phyloP scores from a whole-genome alignment of 768 basidiomycete genomes.

The Chalciporus pseudorubinellus region DNA sequence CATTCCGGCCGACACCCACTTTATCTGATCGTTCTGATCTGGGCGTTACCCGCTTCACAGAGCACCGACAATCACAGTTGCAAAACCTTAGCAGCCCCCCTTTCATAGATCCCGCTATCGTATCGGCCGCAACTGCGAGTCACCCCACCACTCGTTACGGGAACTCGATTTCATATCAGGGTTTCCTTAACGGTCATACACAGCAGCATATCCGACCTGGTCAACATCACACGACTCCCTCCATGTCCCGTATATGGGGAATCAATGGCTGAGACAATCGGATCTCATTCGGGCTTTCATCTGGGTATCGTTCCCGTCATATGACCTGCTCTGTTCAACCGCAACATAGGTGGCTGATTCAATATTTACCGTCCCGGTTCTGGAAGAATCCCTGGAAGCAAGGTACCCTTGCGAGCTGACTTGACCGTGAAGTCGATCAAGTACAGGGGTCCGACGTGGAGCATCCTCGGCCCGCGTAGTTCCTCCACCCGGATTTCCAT shows the following conservation, averaged over 20 bases:
- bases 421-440: slow-evolving; percentile 1
- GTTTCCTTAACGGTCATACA: slow-evolving; percentile 9
- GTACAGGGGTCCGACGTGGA: neutral
- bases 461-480: slow-evolving; percentile 1
- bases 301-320: neutral
- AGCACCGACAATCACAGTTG: slow-evolving; percentile 16
- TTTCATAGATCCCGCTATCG: slow-evolving; percentile 24
- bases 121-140: slow-evolving; percentile 12
- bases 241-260: slow-evolving; percentile 25
- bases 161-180: slow-evolving; percentile 11
- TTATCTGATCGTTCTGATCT: slow-evolving; percentile 3
- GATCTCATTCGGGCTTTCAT: neutral
- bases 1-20: slow-evolving; percentile 10
- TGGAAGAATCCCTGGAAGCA: neutral
- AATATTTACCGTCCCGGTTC: slow-evolving; percentile 5
- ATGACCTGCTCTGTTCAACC: neutral
- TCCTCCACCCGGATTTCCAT: neutral
- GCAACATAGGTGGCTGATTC: slow-evolving; percentile 5
- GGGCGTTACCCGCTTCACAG: slow-evolving; percentile 3
- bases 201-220: slow-evolving; percentile 18
- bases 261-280: slow-evolving; percentile 19
- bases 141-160: slow-evolving; percentile 4
- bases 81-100: slow-evolving; percentile 3
- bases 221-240: slow-evolving; percentile 21
- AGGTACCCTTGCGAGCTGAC: neutral